Evolutionary conservation across 768 basidiomycete genomes (phyloP).

Genomic region (Hygrophorus russula): DNA sequence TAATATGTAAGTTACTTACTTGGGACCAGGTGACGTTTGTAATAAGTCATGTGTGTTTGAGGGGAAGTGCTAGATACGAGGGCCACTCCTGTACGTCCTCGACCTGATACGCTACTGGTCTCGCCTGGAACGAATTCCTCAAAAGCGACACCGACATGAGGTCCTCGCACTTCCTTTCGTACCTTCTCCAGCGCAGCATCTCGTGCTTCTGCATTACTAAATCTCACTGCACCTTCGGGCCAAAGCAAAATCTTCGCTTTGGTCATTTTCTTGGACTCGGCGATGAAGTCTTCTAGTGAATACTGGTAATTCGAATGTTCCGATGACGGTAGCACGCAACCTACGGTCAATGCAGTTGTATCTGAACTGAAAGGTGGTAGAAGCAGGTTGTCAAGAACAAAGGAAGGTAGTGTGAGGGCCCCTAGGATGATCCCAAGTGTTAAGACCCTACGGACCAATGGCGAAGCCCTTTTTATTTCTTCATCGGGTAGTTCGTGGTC

Average conservation of each 20-base stretch:
- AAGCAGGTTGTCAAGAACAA: conserved; percentile 29
- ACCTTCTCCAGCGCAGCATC: conserved; percentile 37
- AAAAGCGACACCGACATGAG: conserved; percentile 61
- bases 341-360: conserved; percentile 51
- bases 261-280: conserved; percentile 37
- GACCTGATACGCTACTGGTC: conserved; percentile 20
- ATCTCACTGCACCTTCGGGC: conserved; percentile 73
- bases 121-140: conserved; percentile 41
- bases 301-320: conserved; percentile 29
- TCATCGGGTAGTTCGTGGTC: conserved; percentile 2
- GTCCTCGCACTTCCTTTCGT: conserved; percentile 20
- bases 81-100: conserved; percentile 52
- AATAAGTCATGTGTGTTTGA: conserved; percentile 40
- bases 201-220: conserved; percentile 39
- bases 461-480: conserved; percentile 7
- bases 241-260: conserved; percentile 55
- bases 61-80: conserved; percentile 34
- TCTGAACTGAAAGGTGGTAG: conserved; percentile 22
- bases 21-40: conserved; percentile 70
- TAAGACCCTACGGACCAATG: conserved; percentile 15
- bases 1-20: conserved; percentile 32
- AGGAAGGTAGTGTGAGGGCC: conserved; percentile 46
- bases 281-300: conserved; percentile 49
- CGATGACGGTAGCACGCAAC: conserved; percentile 51
- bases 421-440: conserved; percentile 30